A percentile compares a stretch with the other conserved stretches of the same genome.
Evolutionary conservation across 441 rosid genomes (phyloP).

Genomic region (Metrosideros polymorpha): DNA sequence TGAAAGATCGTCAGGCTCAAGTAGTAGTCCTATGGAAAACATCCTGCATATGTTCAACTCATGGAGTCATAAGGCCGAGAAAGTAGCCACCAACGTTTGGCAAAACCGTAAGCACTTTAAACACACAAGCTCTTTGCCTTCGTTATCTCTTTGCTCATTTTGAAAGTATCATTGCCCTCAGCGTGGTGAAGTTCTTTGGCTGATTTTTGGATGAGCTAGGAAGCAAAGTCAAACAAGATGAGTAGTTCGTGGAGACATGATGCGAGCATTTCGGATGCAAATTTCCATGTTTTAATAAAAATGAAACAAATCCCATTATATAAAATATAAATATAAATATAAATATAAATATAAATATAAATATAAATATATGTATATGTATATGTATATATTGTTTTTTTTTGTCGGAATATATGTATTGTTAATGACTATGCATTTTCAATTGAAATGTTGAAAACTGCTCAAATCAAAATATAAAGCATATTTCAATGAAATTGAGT

Average conservation of each 20-base stretch:
- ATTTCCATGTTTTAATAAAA: background rate
- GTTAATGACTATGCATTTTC: background rate
- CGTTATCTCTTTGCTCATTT: background rate
- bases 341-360: too few relatives aligned
- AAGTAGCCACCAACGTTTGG: constrained; percentile 31
- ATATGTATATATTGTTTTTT: too few relatives aligned
- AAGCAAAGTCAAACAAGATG: background rate
- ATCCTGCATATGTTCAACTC: constrained; percentile 26
- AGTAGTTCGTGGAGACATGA: background rate
- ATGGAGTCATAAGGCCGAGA: constrained; percentile 30
- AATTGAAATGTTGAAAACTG: background rate
- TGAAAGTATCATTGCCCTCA: background rate
- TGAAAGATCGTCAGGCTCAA: constrained; percentile 10
- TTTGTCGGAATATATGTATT: background rate
- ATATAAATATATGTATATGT: too few relatives aligned
- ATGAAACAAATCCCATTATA: background rate
- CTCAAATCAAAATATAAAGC: background rate
- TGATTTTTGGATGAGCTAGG: background rate
- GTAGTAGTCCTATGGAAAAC: constrained; percentile 22
- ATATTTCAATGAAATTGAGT: background rate
- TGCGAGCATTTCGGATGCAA: background rate
- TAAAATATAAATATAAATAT: too few relatives aligned
- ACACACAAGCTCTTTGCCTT: background rate
- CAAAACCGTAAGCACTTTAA: constrained; percentile 16
- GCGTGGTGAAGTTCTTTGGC: background rate